These are phyloP conservation scores for Stephanodiscus minutulus DNA, from an alignment of 108 stramenopile genomes.

Conservation along the genomic window DNA sequence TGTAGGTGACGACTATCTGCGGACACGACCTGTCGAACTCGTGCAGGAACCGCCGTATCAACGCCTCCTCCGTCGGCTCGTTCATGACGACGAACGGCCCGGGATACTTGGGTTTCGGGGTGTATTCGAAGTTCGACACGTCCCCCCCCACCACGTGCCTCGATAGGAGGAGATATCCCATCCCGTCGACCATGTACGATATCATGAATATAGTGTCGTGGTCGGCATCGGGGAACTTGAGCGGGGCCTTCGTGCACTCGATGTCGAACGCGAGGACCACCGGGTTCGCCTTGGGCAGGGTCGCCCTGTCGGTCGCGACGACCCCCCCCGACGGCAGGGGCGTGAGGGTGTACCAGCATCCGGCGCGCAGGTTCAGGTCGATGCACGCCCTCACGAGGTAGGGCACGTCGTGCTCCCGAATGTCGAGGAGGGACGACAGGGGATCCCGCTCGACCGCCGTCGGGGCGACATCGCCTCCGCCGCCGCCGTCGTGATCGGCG, in stretches of 20 bases:
- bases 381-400: conserved; percentile 92
- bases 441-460: conserved; percentile 55
- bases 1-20: conserved; percentile 98
- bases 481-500: conserved; percentile 25
- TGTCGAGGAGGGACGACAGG: conserved; percentile 68
- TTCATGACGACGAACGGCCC: conserved; percentile 97
- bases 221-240: conserved; percentile 97
- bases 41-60: conserved; percentile 83
- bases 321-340: conserved; percentile 66
- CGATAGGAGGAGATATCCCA: conserved; percentile 91
- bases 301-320: conserved; percentile 74
- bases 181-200: conserved; percentile 97
- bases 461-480: neutral
- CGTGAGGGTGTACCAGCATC: conserved; percentile 95
- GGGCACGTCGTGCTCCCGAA: conserved; percentile 98
- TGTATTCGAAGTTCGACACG: conserved; percentile 97
- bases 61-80: conserved; percentile 81
- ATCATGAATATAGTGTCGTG: conserved; percentile 98
- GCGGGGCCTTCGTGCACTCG: conserved; percentile 97
- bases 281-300: conserved; percentile 93
- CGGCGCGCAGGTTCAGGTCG: conserved; percentile 92
- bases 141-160: conserved; percentile 92
- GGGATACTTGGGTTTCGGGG: conserved; percentile 95
- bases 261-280: conserved; percentile 97
- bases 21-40: conserved; percentile 85